Base-by-base conservation (phyloP, 768 basidiomycete species). In the Xerocomus potaroensis region DNA sequence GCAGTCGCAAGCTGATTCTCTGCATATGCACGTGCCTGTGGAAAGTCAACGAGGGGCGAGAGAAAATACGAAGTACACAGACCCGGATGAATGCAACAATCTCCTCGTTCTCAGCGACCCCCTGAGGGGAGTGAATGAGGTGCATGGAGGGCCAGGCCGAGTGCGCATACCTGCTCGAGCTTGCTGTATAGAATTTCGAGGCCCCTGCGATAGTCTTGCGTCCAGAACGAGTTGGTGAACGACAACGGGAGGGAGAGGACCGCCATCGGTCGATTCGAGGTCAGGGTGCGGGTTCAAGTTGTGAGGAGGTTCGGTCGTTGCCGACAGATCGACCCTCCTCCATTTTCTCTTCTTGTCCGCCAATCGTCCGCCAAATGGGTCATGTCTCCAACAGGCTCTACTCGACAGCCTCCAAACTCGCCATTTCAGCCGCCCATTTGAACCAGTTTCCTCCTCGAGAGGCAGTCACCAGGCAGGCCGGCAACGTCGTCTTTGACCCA, bases 141-240 rank as follows among this genome's bases (percentile, higher is more conserved):
- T 37, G 47, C 10, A 19, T n/a, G 23, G 27, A n/a, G 10, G 35
- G 16, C 8, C 24, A 43, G 24, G 51, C 15, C 30, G 40, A 27
- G 27, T 8, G 35, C 12, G 57, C 72, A 40, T 50, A 84, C 90
- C 76, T 89, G 85, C 56, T 91, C 84, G 21, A 92, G 79, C 66
- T 88, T 84, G 35, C 60, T 66, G 62, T 80, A 91, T 26, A 92
- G 68, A 19, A 87, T 78, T 52, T 95, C 82, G 23, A 96, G 75
- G 27, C 92, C 93, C 49, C 71, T 79, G 36, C 89, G 76, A 62
- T 91, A 93, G 71, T 93, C 91, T 64, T 90, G 85, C 14, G 91
- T 80, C 93, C 93, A 96, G 72, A 96, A 96, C 24, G 91, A 93
- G 66, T 95, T 94, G 46, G 76, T 81, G 64, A 96, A 96, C 14